These are phyloP conservation scores for Paracoccidioides lutzii DNA, from an alignment of 2,329 filamentous ascomycete genomes.

Conservation along the genomic window DNA sequence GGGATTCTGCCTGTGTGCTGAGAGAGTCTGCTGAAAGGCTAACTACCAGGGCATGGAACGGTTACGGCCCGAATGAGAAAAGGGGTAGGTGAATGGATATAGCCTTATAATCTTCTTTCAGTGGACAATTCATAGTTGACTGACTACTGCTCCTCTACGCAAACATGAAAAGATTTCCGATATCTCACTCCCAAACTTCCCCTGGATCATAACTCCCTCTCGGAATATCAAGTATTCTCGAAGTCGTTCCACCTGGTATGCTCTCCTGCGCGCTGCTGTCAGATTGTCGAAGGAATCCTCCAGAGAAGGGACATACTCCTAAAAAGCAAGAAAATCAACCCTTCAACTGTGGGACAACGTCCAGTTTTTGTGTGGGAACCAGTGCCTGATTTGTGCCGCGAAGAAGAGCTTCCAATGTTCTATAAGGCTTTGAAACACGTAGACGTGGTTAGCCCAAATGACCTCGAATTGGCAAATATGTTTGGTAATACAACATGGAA, in stretches of 20 bases:
- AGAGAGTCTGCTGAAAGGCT: slow-evolving; percentile 53
- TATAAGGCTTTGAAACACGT: slow-evolving; percentile 41
- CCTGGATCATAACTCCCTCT: slow-evolving; percentile 60
- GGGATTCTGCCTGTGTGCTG: slow-evolving; percentile 62
- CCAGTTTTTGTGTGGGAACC: slow-evolving; percentile 91
- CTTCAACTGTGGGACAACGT: slow-evolving; percentile 32
- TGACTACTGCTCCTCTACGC: background rate
- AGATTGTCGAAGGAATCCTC: slow-evolving; percentile 60
- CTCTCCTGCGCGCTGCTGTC: slow-evolving; percentile 61
- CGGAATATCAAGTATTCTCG: slow-evolving; percentile 51
- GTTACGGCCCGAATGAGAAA: slow-evolving; percentile 60
- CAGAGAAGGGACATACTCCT: slow-evolving; percentile 33
- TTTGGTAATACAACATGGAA: slow-evolving; percentile 47
- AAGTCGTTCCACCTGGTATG: slow-evolving; percentile 82
- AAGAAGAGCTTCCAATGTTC: slow-evolving; percentile 46
- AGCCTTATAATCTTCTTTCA: background rate
- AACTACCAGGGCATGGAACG: slow-evolving; percentile 88
- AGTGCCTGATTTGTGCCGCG: slow-evolving; percentile 73
- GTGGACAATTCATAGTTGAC: slow-evolving; percentile 3
- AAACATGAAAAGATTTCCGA: slow-evolving; percentile 53
- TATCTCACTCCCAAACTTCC: slow-evolving; percentile 81
- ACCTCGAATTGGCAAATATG: slow-evolving; percentile 74
- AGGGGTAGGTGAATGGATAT: slow-evolving; percentile 32
- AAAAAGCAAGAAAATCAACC: slow-evolving; percentile 16
- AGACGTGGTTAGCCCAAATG: slow-evolving; percentile 64